Conservation (phyloP, 2,329 filamentous ascomycete genomes). For the Aspergillus sp. region DNA sequence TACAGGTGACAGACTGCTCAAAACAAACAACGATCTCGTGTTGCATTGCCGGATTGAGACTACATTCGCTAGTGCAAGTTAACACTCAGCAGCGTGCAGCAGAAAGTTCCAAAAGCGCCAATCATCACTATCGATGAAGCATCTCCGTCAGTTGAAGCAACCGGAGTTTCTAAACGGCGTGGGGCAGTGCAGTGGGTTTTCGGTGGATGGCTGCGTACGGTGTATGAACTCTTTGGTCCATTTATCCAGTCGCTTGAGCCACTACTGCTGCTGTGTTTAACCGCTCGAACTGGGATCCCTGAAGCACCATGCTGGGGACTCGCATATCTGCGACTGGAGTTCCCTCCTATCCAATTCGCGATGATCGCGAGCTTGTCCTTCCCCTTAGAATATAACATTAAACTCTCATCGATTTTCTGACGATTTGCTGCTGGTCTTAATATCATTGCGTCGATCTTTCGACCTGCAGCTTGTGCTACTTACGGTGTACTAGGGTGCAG, state of each 20-base stretch:
- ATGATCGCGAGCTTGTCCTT: background rate
- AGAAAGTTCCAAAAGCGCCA: background rate
- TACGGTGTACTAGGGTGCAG: background rate
- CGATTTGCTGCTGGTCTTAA: conserved; percentile 6
- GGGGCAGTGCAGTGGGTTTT: background rate
- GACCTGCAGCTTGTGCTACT: background rate
- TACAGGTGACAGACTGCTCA: too few relatives aligned
- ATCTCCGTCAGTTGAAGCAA: background rate
- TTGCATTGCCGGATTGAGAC: background rate
- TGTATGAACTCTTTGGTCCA: too few relatives aligned
- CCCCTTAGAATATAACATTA: background rate
- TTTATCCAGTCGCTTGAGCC: background rate
- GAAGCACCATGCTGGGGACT: background rate
- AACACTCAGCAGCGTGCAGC: background rate
- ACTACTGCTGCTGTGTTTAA: background rate
- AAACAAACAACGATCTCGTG: background rate
- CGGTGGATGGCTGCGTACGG: too few relatives aligned
- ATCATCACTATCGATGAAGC: background rate
- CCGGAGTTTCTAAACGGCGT: conserved; percentile 2
- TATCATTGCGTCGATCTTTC: conserved; percentile 2
- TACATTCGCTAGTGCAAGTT: background rate
- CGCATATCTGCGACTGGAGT: background rate
- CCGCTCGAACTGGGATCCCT: background rate
- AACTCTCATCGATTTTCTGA: background rate
- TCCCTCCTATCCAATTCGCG: background rate